These are phyloP conservation scores for Penicillium sp. DNA, from an alignment of 2,329 filamentous ascomycete genomes.

Conservation along the genomic window DNA sequence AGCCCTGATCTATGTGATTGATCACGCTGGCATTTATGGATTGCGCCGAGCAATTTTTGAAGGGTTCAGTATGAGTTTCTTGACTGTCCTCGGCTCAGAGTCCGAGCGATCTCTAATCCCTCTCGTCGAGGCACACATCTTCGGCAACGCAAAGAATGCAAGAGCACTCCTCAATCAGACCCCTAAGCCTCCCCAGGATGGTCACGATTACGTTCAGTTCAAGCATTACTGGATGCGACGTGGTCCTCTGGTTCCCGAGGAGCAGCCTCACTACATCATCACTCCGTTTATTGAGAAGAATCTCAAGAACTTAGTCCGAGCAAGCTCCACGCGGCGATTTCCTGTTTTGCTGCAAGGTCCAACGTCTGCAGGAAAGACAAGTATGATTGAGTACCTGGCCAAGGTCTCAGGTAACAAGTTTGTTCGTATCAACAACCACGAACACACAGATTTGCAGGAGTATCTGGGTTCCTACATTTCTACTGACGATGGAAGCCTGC, in stretches of 20 bases:
- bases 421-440: conserved; percentile 98
- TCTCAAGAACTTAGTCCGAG: conserved; percentile 86
- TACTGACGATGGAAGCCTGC: conserved; percentile 73
- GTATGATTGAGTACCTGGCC: conserved; percentile 99
- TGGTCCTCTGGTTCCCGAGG: conserved; percentile 61
- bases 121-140: conserved; percentile 73
- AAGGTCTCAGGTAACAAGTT: conserved; percentile 95
- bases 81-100: conserved; percentile 77
- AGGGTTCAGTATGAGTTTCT: conserved; percentile 96
- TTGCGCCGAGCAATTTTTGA: conserved; percentile 83
- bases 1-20: conserved; percentile 79
- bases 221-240: conserved; percentile 87
- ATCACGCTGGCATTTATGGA: conserved; percentile 78
- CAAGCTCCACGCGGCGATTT: conserved; percentile 85
- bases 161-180: conserved; percentile 72
- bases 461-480: conserved; percentile 95
- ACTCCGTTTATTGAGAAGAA: conserved; percentile 94
- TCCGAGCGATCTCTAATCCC: conserved; percentile 77
- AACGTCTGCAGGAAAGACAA: conserved; percentile 96
- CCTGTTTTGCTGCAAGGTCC: conserved; percentile 94
- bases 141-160: conserved; percentile 64
- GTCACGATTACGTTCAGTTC: conserved; percentile 73
- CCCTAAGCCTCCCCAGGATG: conserved; percentile 72
- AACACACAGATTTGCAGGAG: conserved; percentile 96
- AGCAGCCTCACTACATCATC: conserved; percentile 88